A percentile compares a stretch with the other conserved stretches of the same genome.
Evolutionary conservation across 106 monocot genomes (phyloP).

Genomic region (Posidonia australis): DNA sequence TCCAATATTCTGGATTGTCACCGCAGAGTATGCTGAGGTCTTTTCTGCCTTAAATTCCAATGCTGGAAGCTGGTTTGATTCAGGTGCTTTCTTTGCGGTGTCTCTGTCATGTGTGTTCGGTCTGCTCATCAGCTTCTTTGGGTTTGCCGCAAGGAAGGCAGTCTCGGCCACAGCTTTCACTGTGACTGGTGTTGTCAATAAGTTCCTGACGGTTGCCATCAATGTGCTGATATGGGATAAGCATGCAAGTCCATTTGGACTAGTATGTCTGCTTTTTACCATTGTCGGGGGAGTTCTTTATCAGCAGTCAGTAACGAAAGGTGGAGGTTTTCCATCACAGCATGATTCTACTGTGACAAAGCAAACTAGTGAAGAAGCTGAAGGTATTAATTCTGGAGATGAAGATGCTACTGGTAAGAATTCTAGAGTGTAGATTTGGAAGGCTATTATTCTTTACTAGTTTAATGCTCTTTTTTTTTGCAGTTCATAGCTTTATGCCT

Average conservation of each 20-base stretch:
- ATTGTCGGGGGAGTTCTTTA: conserved; percentile 80
- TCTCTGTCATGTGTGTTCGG: conserved; percentile 70
- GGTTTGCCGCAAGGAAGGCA: conserved; percentile 86
- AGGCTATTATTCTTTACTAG: not conserved
- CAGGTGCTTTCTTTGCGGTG: conserved; percentile 56
- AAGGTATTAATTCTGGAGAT: conserved; percentile 26
- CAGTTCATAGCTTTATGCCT: no score
- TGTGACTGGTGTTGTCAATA: conserved; percentile 82
- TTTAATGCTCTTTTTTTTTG: not conserved
- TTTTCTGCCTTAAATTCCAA: conserved; percentile 25
- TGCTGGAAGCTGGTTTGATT: conserved; percentile 26
- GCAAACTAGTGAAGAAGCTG: conserved; percentile 9
- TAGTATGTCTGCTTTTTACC: conserved; percentile 59
- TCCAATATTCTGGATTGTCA: conserved; percentile 67
- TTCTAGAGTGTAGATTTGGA: conserved; percentile 19
- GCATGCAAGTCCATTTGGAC: conserved; percentile 58
- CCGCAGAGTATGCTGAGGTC: conserved; percentile 71
- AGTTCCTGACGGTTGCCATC: conserved; percentile 83
- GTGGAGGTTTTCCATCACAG: conserved; percentile 4
- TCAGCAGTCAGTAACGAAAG: conserved; percentile 65
- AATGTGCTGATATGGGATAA: conserved; percentile 93
- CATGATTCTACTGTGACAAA: conserved; percentile 12
- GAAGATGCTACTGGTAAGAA: conserved; percentile 25
- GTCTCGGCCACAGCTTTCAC: conserved; percentile 93
- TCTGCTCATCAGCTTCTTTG: conserved; percentile 86